These are phyloP conservation scores for Metarhizium anisopliae DNA, from an alignment of 2,329 filamentous ascomycete genomes.

Conservation along the genomic window DNA sequence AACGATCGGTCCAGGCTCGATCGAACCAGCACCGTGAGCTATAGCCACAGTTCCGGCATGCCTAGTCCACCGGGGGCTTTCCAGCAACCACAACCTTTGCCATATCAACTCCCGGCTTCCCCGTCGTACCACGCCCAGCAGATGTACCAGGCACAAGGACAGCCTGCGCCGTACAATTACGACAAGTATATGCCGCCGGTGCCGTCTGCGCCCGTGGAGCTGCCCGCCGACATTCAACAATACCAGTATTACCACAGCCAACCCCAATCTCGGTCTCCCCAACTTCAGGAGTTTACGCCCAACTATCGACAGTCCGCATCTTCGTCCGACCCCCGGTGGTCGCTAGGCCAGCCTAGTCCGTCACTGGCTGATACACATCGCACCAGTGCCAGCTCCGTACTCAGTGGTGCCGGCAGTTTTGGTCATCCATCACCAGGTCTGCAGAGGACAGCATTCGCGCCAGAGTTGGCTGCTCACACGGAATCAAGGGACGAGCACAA, in stretches of 20 bases:
- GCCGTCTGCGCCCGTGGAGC: constrained; percentile 28
- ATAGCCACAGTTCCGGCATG: constrained; percentile 3
- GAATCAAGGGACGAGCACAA: constrained; percentile 38
- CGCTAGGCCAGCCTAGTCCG: constrained; percentile 22
- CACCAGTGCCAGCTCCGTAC: constrained; percentile 16
- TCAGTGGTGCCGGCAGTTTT: constrained; percentile 17
- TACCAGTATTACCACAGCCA: constrained; percentile 23
- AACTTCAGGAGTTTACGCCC: constrained; percentile 14
- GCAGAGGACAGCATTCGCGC: constrained; percentile 31
- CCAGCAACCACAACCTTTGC: not conserved
- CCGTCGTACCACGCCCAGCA: constrained; percentile 9
- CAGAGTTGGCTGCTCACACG: constrained; percentile 36
- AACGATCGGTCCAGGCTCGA: constrained; percentile 34
- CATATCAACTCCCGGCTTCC: not conserved
- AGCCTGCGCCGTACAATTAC: constrained; percentile 6
- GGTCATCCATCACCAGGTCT: constrained; percentile 27
- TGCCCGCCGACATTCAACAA: constrained; percentile 36
- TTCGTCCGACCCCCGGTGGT: constrained; percentile 31
- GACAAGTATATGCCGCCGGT: constrained; percentile 12
- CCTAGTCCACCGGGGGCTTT: not conserved
- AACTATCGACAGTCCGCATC: constrained; percentile 15
- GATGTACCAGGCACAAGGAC: constrained; percentile 12
- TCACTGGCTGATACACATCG: constrained; percentile 13
- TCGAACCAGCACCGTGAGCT: not conserved
- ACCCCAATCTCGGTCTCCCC: constrained; percentile 19